Evolutionary conservation across 306 rosid genomes (phyloP), one percentile per base, ranked within the genome.

Genomic region (Cucurbita ficifolia): DNA sequence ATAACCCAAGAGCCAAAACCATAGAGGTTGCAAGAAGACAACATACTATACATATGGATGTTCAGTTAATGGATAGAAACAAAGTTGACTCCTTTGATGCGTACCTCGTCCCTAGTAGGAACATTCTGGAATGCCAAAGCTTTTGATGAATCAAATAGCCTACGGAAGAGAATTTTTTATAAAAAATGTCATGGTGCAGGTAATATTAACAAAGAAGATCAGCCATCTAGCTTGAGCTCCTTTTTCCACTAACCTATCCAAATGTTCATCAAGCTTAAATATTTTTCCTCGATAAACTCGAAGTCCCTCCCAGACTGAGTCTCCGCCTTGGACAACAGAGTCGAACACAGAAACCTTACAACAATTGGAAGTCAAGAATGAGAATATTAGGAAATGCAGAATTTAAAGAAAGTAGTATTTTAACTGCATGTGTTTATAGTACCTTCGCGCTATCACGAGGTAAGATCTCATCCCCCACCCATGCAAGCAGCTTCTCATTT

Each of bases 291-390:
- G 64, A 72, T 88, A 91, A 69, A 91, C 87, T 78, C 97, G 81
- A 79, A 91, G 92, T 78, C 97, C 97, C 79, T 91, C 97, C 97
- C 97, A 91, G 65, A 88, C 96, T 58, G 97, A 91, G 81, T 91
- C 97, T 52, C 96, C 97, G 5, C 97, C 97, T 87, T 91, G 97
- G 76, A 91, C 96, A 58, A 91, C 86, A 49, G 97, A 91, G 79
- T 91, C 96, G 72, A 91, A 88, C 77, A 87, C 97, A 55, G 97
- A 91, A 75, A 87, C 96, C 97, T 90, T 81, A 70, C 51, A 29
- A 62, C 74, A 79, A 59, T 75, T 64, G 75, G 17, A 78, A 42
- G 64, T 58, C 45, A 72, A 65, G 50, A 72, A 78, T 84, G 73
- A 51, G 75, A 79, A 75, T 75, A 56, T 54, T 19, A 59, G 70